Base-by-base conservation (phyloP, 371 early-diverging fungal genomes). In the Mortierella sp. region DNA sequence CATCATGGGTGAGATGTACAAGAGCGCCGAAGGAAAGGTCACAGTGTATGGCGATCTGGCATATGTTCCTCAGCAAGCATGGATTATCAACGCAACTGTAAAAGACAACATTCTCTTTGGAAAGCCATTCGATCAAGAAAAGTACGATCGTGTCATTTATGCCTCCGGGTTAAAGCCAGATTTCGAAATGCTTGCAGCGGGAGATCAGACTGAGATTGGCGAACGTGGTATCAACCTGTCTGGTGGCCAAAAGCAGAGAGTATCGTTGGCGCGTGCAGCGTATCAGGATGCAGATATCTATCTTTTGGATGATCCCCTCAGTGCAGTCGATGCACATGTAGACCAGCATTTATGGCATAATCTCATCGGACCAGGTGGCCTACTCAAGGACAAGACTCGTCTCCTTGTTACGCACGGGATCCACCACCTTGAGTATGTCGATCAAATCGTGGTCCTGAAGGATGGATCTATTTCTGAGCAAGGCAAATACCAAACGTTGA, bases 31-130 rank as follows among this genome's bases (percentile, higher is more conserved):
- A 5, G 97, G 97, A 24, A 75, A 87, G 1, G 93, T 94, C 5
- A 75, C 65, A 0, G 70, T 97, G 2, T 83, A 88, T 39, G 98
- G 97, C 8, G 88, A 87, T 24, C 86, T 96, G 10, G 96, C 97
- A 3, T 98, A 97, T 83, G 97, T 94, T 0, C 90, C 96, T 22
- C 97, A 98, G 65, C 81, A 84, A 52, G 88, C 90, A 9, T 90
- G 90, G 90, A 87, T 90, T 32, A 92, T 95, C 92, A 96, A 96
- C 72, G 93, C 93, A 26, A 92, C 71, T 5, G 54, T 99, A 3
- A 88, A 94, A 24, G 96, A 97, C 49, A 98, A 98, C 84, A 94
- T 98, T 77, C 78, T 95, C 10, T 97, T 99, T 90, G 98, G 98
- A 16, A 87, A 87, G 73, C 89, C 89, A 6, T 95, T 86, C 75